A percentile compares a stretch with the other conserved stretches of the same genome.
phyloP scores from a whole-genome alignment of 2,329 filamentous ascomycete genomes.

The Colletotrichum lupini region DNA sequence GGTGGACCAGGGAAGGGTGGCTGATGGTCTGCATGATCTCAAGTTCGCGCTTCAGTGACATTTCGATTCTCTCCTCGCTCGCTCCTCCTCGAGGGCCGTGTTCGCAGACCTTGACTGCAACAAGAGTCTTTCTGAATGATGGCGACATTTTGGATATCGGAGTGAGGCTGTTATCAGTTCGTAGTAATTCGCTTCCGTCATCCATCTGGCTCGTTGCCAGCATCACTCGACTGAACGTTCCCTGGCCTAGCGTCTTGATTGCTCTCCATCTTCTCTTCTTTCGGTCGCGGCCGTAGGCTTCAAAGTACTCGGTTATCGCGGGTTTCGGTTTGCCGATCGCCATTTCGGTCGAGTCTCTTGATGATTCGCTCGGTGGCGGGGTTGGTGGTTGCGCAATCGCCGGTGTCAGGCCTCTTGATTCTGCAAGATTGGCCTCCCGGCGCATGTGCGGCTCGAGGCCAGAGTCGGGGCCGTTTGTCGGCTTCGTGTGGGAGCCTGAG shows the following conservation, averaged over 20 bases:
- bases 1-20: slow-evolving; percentile 89
- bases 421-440: slow-evolving; percentile 84
- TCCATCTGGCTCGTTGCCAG: slow-evolving; percentile 84
- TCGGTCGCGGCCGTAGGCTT: slow-evolving; percentile 74
- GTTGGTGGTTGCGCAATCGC: slow-evolving; percentile 75
- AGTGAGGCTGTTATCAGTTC: slow-evolving; percentile 48
- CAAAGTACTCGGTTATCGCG: slow-evolving; percentile 70
- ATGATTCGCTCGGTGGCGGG: slow-evolving; percentile 83
- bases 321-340: slow-evolving; percentile 54
- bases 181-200: slow-evolving; percentile 53
- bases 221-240: slow-evolving; percentile 95
- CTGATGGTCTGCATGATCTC: slow-evolving; percentile 91
- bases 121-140: slow-evolving; percentile 78
- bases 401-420: slow-evolving; percentile 77
- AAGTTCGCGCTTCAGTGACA: slow-evolving; percentile 92
- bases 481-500: slow-evolving; percentile 67
- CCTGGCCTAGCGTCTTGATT: slow-evolving; percentile 85
- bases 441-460: slow-evolving; percentile 64
- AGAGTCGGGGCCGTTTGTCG: slow-evolving; percentile 47
- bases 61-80: slow-evolving; percentile 91
- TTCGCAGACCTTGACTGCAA: slow-evolving; percentile 95
- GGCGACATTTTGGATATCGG: slow-evolving; percentile 52
- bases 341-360: slow-evolving; percentile 56
- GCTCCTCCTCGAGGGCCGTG: slow-evolving; percentile 94
- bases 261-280: slow-evolving; percentile 84